Base-by-base conservation (phyloP, 2,329 filamentous ascomycete genomes). In the Lasiodiplodia sp. region DNA sequence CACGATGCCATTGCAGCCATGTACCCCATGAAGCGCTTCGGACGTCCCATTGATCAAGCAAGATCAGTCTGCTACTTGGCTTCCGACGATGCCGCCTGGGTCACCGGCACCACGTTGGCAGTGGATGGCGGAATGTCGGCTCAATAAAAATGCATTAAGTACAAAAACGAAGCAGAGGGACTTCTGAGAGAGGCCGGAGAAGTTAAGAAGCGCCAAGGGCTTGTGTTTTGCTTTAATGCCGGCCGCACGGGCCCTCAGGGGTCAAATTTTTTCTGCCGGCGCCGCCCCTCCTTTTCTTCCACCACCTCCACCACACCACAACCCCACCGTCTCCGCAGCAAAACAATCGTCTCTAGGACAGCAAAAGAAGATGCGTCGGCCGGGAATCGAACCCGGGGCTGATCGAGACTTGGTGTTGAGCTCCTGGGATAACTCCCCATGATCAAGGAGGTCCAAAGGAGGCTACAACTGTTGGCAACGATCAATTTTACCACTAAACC, bases 11-110 rank as follows among this genome's bases (percentile, higher is more conserved):
- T 63, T 12, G 40, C 58, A 11, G 40, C 58, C 25, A 49, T 63
- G 58, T 34, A 47, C n/a, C 58, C 58, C 3, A 14, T 63, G 38
- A 63, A 51, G 14, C 40, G 38, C 2, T 51, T 63, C 31, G 58
- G 58, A 5, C 38, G 40, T n/a, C 16, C 72, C 3, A 69, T 70
- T 10, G 73, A 76, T 55, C 70, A 72, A 37, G 75, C 74, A 4
- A 60, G 75, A 28, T 76, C 77, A 14, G 82, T 81, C 0, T 79
- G 84, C 5, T 81, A 81, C 70, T 70, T 84, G 28, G 80, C 80
- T 0, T 81, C 80, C 58, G 80, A 82, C 16, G 82, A 84, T 71
- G 81, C 80, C 0, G 73, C 72, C 18, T 83, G 78, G 77, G 73
- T 83, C 4, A 83, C 81, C 21, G 81, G 82, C 1, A 75, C 79